phyloP scores from a whole-genome alignment of 2,329 filamentous ascomycete species.

The Colletotrichum acutatum region DNA sequence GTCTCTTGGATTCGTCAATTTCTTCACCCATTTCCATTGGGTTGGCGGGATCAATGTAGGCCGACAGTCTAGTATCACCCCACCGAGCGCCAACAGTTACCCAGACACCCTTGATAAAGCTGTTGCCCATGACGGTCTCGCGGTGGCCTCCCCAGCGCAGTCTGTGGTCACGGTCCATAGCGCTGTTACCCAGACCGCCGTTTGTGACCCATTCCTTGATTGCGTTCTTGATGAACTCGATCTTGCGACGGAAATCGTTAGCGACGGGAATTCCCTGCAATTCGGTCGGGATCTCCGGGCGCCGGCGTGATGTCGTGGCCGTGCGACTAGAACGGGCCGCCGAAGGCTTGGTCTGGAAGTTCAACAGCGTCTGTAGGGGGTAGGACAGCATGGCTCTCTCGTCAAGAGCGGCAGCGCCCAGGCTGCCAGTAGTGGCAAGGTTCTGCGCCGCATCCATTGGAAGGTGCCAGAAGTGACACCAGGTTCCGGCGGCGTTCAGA shows the following conservation, averaged over 20 bases:
- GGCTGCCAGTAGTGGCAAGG: constrained; percentile 72
- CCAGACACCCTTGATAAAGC: constrained; percentile 73
- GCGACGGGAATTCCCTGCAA: constrained; percentile 74
- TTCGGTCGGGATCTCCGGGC: constrained; percentile 70
- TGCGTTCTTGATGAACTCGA: constrained; percentile 76
- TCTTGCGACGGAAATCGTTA: constrained; percentile 79
- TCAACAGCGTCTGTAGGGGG: constrained; percentile 78
- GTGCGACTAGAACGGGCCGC: constrained; percentile 53
- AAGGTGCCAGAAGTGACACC: constrained; percentile 83
- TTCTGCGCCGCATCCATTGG: constrained; percentile 76
- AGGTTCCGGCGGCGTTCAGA: constrained; percentile 77
- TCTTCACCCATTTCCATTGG: constrained; percentile 66
- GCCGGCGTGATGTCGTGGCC: constrained; percentile 60
- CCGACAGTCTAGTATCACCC: constrained; percentile 66
- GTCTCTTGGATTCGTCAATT: constrained; percentile 57
- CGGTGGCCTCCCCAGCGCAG: constrained; percentile 69
- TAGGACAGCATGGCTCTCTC: constrained; percentile 78
- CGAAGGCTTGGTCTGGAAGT: constrained; percentile 66
- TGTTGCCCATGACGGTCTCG: constrained; percentile 62
- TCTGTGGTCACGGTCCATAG: constrained; percentile 64
- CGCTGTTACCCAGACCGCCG: constrained; percentile 75
- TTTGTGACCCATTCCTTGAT: constrained; percentile 78
- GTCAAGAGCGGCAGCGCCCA: constrained; percentile 76
- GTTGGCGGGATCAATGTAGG: constrained; percentile 64
- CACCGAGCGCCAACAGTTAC: constrained; percentile 73